These are phyloP conservation scores for Kickxella alabastrina DNA, from an alignment of 192 early-diverging fungal genomes.

Conservation along the genomic window DNA sequence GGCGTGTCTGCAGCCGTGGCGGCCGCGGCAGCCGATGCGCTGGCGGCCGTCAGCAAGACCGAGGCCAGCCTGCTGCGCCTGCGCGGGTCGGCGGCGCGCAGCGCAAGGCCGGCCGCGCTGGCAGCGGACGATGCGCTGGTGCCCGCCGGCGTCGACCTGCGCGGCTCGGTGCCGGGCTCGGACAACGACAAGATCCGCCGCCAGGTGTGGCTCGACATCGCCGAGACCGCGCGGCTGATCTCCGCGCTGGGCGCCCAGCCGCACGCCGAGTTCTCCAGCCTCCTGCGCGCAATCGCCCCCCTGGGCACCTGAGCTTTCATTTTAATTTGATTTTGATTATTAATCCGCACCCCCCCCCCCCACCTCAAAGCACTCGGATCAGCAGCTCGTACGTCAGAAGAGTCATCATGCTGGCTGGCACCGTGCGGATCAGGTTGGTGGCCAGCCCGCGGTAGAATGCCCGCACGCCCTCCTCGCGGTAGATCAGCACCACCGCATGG, in stretches of 20 bases:
- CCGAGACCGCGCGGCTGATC: conserved; percentile 13
- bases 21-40: conserved; percentile 14
- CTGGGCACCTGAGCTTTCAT: conserved; percentile 10
- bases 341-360: too few species aligned
- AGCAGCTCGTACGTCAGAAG: conserved; percentile 88
- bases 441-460: conserved; percentile 87
- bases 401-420: conserved; percentile 81
- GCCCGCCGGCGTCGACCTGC: conserved; percentile 27
- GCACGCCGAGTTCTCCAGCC: conserved; percentile 12
- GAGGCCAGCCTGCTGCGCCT: conserved; percentile 42
- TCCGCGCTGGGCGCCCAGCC: conserved; percentile 7
- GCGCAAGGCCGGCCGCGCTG: not conserved
- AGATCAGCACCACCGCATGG: conserved; percentile 71
- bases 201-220: conserved; percentile 43
- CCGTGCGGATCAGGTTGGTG: conserved; percentile 83
- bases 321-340: not conserved
- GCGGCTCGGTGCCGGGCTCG: conserved; percentile 12
- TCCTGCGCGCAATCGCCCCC: conserved; percentile 21
- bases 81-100: conserved; percentile 4
- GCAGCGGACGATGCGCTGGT: conserved; percentile 14
- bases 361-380: conserved; percentile 59
- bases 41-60: conserved; percentile 44
- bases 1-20: conserved; percentile 30
- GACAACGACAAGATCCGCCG: conserved; percentile 50
- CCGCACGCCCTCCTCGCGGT: conserved; percentile 68